These are phyloP conservation scores for Lasiosphaeria miniovina DNA, from an alignment of 495 filamentous ascomycete genomes.

Conservation along the genomic window DNA sequence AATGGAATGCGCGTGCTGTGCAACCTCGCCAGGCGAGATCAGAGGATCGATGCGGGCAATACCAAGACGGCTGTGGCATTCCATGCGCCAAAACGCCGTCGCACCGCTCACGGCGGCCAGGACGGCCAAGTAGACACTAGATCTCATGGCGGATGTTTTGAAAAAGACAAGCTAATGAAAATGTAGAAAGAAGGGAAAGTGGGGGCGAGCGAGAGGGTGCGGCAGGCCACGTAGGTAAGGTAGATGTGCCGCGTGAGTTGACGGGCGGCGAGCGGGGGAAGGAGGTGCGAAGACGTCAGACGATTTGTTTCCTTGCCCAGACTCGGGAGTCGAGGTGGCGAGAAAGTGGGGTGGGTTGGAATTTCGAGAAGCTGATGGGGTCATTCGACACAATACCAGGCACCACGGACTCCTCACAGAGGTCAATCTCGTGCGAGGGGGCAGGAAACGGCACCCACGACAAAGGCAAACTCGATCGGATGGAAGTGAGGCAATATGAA, in stretches of 20 bases:
- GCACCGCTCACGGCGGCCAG: slow-evolving; percentile 33
- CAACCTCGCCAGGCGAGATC: slow-evolving; percentile 52
- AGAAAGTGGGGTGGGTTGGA: neutral
- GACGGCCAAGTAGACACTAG: slow-evolving; percentile 22
- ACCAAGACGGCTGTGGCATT: slow-evolving; percentile 65
- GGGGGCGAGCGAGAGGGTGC: neutral
- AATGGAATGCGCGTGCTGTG: slow-evolving; percentile 71
- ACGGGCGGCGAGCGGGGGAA: neutral
- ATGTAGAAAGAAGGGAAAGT: slow-evolving; percentile 3
- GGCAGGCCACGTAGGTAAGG: neutral
- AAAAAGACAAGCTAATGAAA: slow-evolving; percentile 13
- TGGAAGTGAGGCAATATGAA: neutral
- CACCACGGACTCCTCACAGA: too few species aligned
- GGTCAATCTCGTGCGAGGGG: too few species aligned
- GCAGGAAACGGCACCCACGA: too few species aligned
- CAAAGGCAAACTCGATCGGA: neutral
- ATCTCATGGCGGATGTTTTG: slow-evolving; percentile 28
- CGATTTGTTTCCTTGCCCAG: neutral
- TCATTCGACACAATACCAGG: too few species aligned
- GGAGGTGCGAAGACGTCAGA: neutral
- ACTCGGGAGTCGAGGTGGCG: neutral
- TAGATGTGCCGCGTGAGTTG: neutral
- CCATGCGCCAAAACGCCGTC: slow-evolving; percentile 84
- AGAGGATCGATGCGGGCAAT: slow-evolving; percentile 72
- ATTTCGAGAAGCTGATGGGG: neutral